Evolutionary conservation across 2,329 filamentous ascomycete species (phyloP), one percentile per base, ranked within the genome.

Genomic region (Lecanicillium sp.): DNA sequence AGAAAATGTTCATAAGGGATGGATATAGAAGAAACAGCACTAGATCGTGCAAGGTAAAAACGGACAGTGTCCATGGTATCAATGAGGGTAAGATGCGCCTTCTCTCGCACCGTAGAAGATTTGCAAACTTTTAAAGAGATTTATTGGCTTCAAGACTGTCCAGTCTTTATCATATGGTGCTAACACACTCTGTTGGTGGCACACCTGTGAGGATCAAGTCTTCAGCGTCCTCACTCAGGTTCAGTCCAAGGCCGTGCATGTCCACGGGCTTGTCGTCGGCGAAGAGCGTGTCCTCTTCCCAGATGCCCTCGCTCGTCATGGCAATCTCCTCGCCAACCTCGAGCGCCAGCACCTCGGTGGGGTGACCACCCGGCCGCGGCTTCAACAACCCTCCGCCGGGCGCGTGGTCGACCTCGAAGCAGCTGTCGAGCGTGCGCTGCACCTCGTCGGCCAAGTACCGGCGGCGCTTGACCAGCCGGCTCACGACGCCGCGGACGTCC

Each of bases 401-500:
- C 20, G 43, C 53, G 50, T 48, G 54, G 29, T 42, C 20, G 32
- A 17, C 30, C n/a, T 26, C 17, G 53, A 61, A 47, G 52, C 58
- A 41, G n/a, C 29, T 45, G 10, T 54, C 51, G 8, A 69, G 54
- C 27, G 62, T 58, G 5, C 58, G 59, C 44, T 68, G 65, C 1
- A 78, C 69, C 42, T 80, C 73, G 27, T 74, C 67, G 8, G 60
- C 55, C 0, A 58, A 61, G 57, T 70, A 77, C 42, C 62, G 66
- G 43, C 60, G 63, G 12, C 73, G 77, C 52, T 68, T 71, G 4
- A 80, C 66, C 58, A 75, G 68, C 33, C 62, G 70, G 4, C 73
- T 76, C 3, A 71, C 73, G 42, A 78, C 57, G 0, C 79, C 80
- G 3, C 65, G 67, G 21, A 74, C 71, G 29, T 76, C 68, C 57